Evolutionary conservation across 2,329 filamentous ascomycete genomes (phyloP), one percentile per base, ranked within the genome.

Genomic region (Aphanocladium album): DNA sequence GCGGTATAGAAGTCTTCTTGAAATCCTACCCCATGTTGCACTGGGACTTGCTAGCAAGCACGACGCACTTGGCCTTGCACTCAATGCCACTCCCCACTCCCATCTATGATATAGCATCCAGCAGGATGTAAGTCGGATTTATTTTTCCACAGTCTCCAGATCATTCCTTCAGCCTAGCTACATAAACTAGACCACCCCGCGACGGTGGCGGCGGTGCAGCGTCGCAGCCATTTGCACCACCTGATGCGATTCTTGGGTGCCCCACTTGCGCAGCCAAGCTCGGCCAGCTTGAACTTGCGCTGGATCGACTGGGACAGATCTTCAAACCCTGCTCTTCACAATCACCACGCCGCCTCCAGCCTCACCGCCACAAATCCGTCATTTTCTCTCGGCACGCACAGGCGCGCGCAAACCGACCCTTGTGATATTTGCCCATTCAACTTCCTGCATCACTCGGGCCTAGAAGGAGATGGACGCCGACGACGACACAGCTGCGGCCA

Each of bases 401-500:
- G 12, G 6, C 6, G 33, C 33, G 21, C 46, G 25, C 25, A 5
- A 23, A 12, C 2, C 7, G 23, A 17, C 23, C 2, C 12, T 21
- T 19, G 2, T 23, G 6, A 25, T 14, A 3, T 39, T 33, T n/a
- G 23, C 17, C 5, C 39, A 21, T 21, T n/a, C n/a, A n/a, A n/a
- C n/a, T n/a, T n/a, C n/a, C 12, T 23, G 27, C 37, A 2, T n/a
- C 16, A n/a, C 6, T 33, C 35, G 2, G 17, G 17, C 8, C 17
- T 11, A 5, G 23, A 46, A 4, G 23, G 21, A 33, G 37, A 59
- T 59, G 57, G 60, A 59, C 54, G 41, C n/a, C n/a, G n/a, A n/a
- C n/a, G n/a, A 66, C 41, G 64, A 63, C n/a, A 69, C 70, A 21
- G 78, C 82, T 53, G 75, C 76, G 46, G 82, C 83, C 57, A 85